Conservation (phyloP, 495 filamentous ascomycete species). For the Aspergillus sclerotioniger region DNA sequence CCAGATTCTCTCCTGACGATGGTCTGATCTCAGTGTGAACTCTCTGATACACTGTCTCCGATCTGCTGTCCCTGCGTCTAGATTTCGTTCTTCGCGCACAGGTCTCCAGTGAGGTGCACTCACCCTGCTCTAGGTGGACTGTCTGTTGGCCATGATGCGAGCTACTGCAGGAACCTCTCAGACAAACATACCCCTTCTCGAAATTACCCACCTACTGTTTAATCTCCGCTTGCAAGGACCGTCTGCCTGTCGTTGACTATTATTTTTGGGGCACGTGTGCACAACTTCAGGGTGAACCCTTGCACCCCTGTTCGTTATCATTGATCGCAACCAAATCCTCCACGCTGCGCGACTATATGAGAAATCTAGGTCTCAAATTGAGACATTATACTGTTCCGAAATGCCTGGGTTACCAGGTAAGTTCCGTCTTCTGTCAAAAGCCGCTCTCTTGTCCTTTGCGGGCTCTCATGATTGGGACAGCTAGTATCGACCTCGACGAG, state of each 20-base stretch:
- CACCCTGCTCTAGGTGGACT: constrained; percentile 11
- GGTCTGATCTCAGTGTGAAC: constrained; percentile 2
- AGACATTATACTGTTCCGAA: constrained; percentile 17
- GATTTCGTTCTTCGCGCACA: constrained; percentile 5
- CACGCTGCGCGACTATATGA: constrained; percentile 16
- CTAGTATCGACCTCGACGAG: constrained; percentile 95
- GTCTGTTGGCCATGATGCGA: constrained; percentile 32
- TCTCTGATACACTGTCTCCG: not conserved
- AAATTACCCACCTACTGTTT: constrained; percentile 15
- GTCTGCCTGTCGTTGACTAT: constrained; percentile 8
- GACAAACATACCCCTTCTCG: constrained; percentile 25
- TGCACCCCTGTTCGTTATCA: not conserved
- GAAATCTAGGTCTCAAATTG: constrained; percentile 12
- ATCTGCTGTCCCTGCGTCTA: not conserved
- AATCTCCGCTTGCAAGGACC: constrained; percentile 2
- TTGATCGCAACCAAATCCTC: constrained; percentile 12
- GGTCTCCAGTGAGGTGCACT: constrained; percentile 13
- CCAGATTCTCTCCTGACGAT: constrained; percentile 5
- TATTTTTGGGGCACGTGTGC: not conserved
- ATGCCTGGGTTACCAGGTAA: constrained; percentile 89
- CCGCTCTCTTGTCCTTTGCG: not conserved
- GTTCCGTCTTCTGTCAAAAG: constrained; percentile 21
- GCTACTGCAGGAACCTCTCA: constrained; percentile 27
- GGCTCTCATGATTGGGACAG: constrained; percentile 43
- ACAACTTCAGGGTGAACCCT: not conserved